Evolutionary conservation across 176 grass and related monocot genomes (phyloP).

Genomic region (Eragrostis nindensis): DNA sequence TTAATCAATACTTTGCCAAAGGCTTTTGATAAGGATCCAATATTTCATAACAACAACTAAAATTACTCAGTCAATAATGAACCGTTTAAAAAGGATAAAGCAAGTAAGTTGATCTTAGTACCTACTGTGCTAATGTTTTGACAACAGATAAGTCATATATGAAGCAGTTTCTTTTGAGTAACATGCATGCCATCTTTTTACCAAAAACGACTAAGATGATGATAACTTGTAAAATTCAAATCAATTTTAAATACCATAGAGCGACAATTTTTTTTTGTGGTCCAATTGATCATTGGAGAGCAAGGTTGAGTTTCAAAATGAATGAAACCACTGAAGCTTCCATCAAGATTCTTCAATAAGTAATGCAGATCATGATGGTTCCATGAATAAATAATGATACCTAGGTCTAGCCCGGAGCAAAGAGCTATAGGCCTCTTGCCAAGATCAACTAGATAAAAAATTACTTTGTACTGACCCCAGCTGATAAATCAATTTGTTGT

Average conservation of each 20-base stretch:
- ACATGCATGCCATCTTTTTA: no score
- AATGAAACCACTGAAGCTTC: not conserved
- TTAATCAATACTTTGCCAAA: not conserved
- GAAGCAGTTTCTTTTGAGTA: not conserved
- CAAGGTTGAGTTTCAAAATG: not conserved
- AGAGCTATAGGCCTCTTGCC: not conserved
- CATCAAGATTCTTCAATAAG: not conserved
- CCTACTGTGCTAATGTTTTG: not conserved
- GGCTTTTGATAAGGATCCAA: not conserved
- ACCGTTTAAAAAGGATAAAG: no score
- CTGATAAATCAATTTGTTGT: not conserved
- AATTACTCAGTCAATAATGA: not conserved
- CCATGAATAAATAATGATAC: not conserved
- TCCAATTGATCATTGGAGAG: not conserved
- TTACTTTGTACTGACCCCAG: not conserved
- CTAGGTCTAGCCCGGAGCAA: not conserved
- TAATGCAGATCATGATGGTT: not conserved
- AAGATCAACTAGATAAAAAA: slow-evolving; percentile 1
- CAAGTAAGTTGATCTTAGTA: not conserved
- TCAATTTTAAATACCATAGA: not conserved
- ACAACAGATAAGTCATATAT: not conserved
- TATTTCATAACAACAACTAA: not conserved
- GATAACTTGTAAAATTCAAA: not conserved
- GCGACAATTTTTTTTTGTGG: not conserved
- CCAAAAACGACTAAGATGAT: not conserved